Evolutionary conservation across 345 rosid species (phyloP).

Genomic region (Heritiera fomes): DNA sequence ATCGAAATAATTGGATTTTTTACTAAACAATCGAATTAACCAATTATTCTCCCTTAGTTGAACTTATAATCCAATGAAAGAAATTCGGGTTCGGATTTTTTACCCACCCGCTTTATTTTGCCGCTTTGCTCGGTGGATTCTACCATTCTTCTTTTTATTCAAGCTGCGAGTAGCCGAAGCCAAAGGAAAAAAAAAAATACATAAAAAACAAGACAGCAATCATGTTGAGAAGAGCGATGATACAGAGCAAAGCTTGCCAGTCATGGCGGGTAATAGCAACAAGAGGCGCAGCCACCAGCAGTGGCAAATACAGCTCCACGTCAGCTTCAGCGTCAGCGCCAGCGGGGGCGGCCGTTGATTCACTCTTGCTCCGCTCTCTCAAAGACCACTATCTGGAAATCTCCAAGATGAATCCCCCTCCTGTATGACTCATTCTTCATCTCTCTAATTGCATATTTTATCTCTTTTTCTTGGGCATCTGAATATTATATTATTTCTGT

Average conservation of each 20-base stretch:
- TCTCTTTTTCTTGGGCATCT: background rate
- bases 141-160: background rate
- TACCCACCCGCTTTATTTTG: background rate
- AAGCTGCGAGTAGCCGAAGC: background rate
- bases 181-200: background rate
- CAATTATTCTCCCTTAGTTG: no score
- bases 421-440: conserved; percentile 41
- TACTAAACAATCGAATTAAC: no score
- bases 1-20: no score
- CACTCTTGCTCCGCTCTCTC: conserved; percentile 82
- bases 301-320: conserved; percentile 20
- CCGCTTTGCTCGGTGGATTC: background rate
- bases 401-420: conserved; percentile 92
- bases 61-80: background rate
- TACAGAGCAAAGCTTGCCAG: conserved; percentile 29
- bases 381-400: conserved; percentile 89
- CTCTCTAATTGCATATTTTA: background rate
- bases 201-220: background rate
- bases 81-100: background rate
- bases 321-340: background rate
- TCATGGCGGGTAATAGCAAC: conserved; percentile 40
- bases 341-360: conserved; percentile 60
- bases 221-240: conserved; percentile 51
- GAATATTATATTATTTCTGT: background rate
- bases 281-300: conserved; percentile 30